Percentiles rank a stretch among this genome's conserved stretches.
Evolutionary conservation across 495 filamentous ascomycete genomes (phyloP).

Genomic region (Podospora pseudocomata): DNA sequence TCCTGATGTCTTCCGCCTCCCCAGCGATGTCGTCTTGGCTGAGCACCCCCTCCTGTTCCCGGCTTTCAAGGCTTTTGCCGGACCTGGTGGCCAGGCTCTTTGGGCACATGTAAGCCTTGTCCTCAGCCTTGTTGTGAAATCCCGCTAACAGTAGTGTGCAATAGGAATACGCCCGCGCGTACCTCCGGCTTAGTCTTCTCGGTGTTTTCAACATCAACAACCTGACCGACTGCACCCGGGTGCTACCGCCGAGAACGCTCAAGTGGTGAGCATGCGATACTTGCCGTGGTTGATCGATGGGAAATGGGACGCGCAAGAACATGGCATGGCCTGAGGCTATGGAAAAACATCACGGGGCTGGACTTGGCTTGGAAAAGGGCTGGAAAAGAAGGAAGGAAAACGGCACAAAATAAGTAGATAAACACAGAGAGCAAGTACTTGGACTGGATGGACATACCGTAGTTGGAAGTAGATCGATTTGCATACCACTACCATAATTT

Average conservation of each 20-base stretch:
- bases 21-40: conserved; percentile 41
- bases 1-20: conserved; percentile 43
- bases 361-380: background rate
- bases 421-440: background rate
- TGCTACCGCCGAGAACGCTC: conserved; percentile 25
- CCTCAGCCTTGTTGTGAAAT: too few species aligned
- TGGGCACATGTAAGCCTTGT: conserved; percentile 33
- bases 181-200: conserved; percentile 40
- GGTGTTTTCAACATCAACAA: conserved; percentile 43
- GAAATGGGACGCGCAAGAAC: too few species aligned
- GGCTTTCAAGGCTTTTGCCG: conserved; percentile 32
- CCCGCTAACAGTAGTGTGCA: background rate
- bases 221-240: conserved; percentile 38
- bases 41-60: conserved; percentile 33
- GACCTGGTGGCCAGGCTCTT: conserved; percentile 24
- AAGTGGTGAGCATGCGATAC: background rate
- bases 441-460: background rate
- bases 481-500: background rate
- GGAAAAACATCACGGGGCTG: too few species aligned
- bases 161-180: conserved; percentile 37
- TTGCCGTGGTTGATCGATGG: background rate
- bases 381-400: background rate
- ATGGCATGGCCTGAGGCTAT: too few species aligned
- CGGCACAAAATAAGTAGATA: background rate
- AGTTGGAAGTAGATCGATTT: background rate